A percentile compares a stretch with the other conserved stretches of the same genome.
Evolutionary conservation across 768 basidiomycete species (phyloP).

Genomic region (Pulveroboletus sp.): DNA sequence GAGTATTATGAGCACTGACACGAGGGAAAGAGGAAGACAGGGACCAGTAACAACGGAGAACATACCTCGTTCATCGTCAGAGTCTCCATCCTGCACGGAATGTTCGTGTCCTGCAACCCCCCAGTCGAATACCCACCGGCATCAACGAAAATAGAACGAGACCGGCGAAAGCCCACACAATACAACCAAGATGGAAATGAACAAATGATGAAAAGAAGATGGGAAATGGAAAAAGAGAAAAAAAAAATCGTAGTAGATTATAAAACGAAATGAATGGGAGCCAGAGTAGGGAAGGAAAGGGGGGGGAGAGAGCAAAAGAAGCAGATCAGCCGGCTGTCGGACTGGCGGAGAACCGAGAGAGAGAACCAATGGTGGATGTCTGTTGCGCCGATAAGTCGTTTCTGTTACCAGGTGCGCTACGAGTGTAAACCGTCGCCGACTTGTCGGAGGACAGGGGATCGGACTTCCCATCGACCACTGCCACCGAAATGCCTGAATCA

Average conservation of each 20-base stretch:
- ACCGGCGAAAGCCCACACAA: slow-evolving; percentile 13
- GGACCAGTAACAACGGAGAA: slow-evolving; percentile 13
- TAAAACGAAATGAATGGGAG: slow-evolving; percentile 11
- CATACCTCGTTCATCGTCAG: slow-evolving; percentile 38
- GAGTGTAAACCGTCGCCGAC: slow-evolving; percentile 12
- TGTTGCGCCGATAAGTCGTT: slow-evolving; percentile 23
- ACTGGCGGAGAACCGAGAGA: slow-evolving; percentile 37
- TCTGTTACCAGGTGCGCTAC: slow-evolving; percentile 10
- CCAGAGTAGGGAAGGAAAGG: slow-evolving; percentile 8
- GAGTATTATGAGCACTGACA: slow-evolving; percentile 12
- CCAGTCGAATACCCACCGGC: slow-evolving; percentile 30
- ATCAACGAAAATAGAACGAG: slow-evolving; percentile 16
- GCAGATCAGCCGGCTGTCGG: slow-evolving; percentile 40
- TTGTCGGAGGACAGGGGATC: slow-evolving; percentile 12
- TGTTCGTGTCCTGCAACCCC: slow-evolving; percentile 30
- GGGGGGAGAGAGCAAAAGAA: slow-evolving; percentile 31
- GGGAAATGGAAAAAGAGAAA: slow-evolving; percentile 18
- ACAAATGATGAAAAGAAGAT: slow-evolving; percentile 2
- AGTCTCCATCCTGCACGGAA: slow-evolving; percentile 21
- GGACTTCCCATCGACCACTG: slow-evolving; percentile 11
- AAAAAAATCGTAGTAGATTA: slow-evolving; percentile 17
- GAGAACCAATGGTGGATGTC: slow-evolving; percentile 36
- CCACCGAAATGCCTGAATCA: slow-evolving; percentile 17
- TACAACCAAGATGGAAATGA: slow-evolving; percentile 9
- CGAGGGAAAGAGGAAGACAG: slow-evolving; percentile 6